These are phyloP conservation scores for Phoma herbarum DNA, from an alignment of 2,329 filamentous ascomycete species.

Conservation along the genomic window DNA sequence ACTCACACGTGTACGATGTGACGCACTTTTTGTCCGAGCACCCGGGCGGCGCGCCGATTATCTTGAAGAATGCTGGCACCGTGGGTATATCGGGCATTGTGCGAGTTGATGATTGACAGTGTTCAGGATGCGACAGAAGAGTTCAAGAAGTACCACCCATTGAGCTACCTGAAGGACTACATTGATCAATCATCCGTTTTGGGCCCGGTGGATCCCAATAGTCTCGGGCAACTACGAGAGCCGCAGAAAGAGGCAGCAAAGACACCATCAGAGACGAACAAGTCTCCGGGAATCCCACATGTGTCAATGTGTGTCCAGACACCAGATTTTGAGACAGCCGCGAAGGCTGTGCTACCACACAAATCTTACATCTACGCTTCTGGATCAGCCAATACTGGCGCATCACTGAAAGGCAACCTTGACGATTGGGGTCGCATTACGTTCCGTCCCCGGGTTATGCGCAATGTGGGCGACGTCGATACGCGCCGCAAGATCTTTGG, in stretches of 20 bases:
- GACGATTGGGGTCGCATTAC: constrained; percentile 48
- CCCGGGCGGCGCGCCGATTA: constrained; percentile 64
- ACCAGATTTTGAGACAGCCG: constrained; percentile 45
- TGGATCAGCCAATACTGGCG: constrained; percentile 46
- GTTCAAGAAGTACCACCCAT: constrained; percentile 48
- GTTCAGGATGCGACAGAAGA: constrained; percentile 46
- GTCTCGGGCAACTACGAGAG: constrained; percentile 38
- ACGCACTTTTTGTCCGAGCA: constrained; percentile 69
- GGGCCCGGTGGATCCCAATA: constrained; percentile 45
- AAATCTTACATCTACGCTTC: constrained; percentile 49
- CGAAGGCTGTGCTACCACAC: constrained; percentile 44
- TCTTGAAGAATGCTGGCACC: constrained; percentile 55
- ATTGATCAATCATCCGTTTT: constrained; percentile 39
- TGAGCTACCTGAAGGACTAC: constrained; percentile 42
- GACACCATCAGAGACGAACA: constrained; percentile 29
- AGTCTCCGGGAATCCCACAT: constrained; percentile 40
- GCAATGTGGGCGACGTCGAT: constrained; percentile 47
- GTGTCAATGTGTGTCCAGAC: constrained; percentile 43
- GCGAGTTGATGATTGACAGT: constrained; percentile 13
- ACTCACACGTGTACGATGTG: constrained; percentile 73
- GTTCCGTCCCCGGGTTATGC: constrained; percentile 49
- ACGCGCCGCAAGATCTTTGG: constrained; percentile 48
- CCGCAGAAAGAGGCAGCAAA: constrained; percentile 33
- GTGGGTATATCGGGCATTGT: constrained; percentile 32
- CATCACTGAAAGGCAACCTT: constrained; percentile 43